A percentile compares a stretch with the other conserved stretches of the same genome.
Evolutionary conservation across 192 early-diverging fungal species (phyloP).

Genomic region (Phycomyces nitens): DNA sequence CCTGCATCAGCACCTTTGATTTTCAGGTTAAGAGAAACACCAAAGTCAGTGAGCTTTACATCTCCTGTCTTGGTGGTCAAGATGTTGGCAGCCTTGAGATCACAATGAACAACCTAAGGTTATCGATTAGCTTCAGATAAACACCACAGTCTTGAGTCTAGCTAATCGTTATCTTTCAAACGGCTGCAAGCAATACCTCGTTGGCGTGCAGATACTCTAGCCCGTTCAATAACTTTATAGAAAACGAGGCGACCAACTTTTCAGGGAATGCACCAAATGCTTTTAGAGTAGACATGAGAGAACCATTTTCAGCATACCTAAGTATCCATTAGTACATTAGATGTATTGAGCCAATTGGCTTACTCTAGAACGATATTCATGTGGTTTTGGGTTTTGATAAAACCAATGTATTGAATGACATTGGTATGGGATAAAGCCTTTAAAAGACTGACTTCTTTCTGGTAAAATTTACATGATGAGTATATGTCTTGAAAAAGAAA

Average conservation of each 20-base stretch:
- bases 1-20: conserved; percentile 59
- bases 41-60: conserved; percentile 95
- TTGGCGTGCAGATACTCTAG: conserved; percentile 85
- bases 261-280: conserved; percentile 91
- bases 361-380: conserved; percentile 82
- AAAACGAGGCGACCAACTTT: conserved; percentile 79
- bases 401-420: conserved; percentile 82
- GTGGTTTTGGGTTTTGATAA: conserved; percentile 64
- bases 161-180: too few relatives aligned
- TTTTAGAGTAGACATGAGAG: conserved; percentile 80
- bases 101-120: conserved; percentile 77
- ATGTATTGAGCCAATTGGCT: background rate
- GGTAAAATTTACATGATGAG: background rate
- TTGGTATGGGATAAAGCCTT: conserved; percentile 77
- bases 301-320: conserved; percentile 86
- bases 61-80: conserved; percentile 91
- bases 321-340: background rate
- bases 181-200: conserved; percentile 42
- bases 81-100: conserved; percentile 96
- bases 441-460: conserved; percentile 77
- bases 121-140: background rate
- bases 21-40: conserved; percentile 88
- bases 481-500: background rate
- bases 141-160: too few relatives aligned
- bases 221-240: conserved; percentile 86